Percentiles rank a stretch among this genome's conserved stretches.
These are phyloP conservation scores for Prunus dulcis DNA, from an alignment of 306 rosid species.

Conservation along the genomic window DNA sequence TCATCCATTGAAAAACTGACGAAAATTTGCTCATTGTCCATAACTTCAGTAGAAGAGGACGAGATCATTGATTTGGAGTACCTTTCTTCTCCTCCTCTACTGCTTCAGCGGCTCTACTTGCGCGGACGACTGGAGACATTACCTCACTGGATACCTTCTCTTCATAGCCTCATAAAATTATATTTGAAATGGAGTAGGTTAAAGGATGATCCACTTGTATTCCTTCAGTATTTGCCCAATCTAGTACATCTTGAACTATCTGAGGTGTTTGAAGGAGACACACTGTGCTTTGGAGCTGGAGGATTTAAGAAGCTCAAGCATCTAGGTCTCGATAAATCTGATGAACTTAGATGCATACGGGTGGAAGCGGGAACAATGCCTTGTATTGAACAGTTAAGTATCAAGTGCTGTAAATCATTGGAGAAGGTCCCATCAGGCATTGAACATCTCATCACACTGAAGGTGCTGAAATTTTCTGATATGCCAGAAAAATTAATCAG, in stretches of 20 bases:
- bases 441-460: conserved; percentile 10
- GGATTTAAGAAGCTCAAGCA: conserved; percentile 16
- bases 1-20: conserved; percentile 16
- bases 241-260: conserved; percentile 11
- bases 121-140: conserved; percentile 24
- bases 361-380: conserved; percentile 19
- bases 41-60: conserved; percentile 18
- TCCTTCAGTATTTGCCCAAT: conserved; percentile 23
- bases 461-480: conserved; percentile 16
- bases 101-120: conserved; percentile 26
- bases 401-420: conserved; percentile 14
- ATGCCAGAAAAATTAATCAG: conserved; percentile 20
- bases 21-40: conserved; percentile 16
- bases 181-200: conserved; percentile 24
- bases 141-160: conserved; percentile 32
- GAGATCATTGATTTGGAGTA: conserved; percentile 23
- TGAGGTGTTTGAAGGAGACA: conserved; percentile 6
- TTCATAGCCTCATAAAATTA: conserved; percentile 13
- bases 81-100: conserved; percentile 26
- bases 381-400: conserved; percentile 5
- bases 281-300: background rate
- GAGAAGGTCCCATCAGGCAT: conserved; percentile 21
- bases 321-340: background rate
- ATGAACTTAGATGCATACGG: background rate
- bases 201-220: conserved; percentile 21